phyloP scores from a whole-genome alignment of 2,329 filamentous ascomycete genomes.

The Cytospora piceicola region DNA sequence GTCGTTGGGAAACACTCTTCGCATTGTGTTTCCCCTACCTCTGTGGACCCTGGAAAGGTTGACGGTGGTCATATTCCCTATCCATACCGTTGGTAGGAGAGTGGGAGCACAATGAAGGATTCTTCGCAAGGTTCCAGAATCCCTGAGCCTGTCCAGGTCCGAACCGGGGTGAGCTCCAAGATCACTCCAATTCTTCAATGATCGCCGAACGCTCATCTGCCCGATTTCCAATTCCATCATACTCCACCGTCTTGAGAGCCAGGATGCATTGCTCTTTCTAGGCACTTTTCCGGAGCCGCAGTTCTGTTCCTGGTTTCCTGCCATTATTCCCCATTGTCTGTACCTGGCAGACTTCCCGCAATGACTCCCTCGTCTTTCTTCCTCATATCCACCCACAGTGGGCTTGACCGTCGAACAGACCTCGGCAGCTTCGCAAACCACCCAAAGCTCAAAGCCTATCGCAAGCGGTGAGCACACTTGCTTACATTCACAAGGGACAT shows the following conservation, averaged over 20 bases:
- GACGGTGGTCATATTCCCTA: not conserved
- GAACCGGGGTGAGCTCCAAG: constrained; percentile 15
- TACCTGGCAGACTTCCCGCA: not conserved
- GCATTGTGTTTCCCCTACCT: not conserved
- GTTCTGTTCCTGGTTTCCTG: not conserved
- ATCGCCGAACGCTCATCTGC: constrained; percentile 14
- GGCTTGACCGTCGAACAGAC: not conserved
- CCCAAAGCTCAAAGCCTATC: not conserved
- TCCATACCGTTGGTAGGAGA: constrained; percentile 10
- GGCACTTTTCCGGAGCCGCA: not conserved
- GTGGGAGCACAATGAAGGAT: constrained; percentile 3
- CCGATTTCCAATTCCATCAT: constrained; percentile 14
- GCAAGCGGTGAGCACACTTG: constrained; percentile 4
- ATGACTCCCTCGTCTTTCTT: not conserved
- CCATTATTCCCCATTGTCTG: not conserved
- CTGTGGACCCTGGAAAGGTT: constrained; percentile 10
- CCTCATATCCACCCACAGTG: not conserved
- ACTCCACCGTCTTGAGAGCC: constrained; percentile 5
- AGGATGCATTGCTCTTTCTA: constrained; percentile 10
- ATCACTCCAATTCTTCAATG: constrained; percentile 6
- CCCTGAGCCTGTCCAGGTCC: constrained; percentile 3
- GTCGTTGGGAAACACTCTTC: not conserved
- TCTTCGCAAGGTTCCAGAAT: not conserved
- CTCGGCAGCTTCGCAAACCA: not conserved
- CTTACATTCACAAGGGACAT: not conserved